These are phyloP conservation scores for Lasiodiplodia sp. DNA, from an alignment of 2,329 filamentous ascomycete genomes.

Conservation along the genomic window DNA sequence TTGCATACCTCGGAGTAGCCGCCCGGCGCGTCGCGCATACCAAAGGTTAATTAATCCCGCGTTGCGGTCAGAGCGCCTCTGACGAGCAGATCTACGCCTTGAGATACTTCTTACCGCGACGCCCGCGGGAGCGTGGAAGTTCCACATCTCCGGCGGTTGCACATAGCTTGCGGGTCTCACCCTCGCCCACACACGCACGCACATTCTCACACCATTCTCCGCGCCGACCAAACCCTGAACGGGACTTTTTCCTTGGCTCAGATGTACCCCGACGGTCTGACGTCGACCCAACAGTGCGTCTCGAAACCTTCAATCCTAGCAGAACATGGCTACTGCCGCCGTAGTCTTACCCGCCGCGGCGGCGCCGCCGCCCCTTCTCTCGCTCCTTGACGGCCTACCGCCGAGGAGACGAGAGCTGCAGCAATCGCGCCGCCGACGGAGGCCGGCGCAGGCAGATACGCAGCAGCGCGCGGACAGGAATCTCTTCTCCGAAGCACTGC, in stretches of 20 bases:
- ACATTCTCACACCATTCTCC: neutral
- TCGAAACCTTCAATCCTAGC: neutral
- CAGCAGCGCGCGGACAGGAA: neutral
- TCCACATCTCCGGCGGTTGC: neutral
- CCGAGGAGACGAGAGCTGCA: neutral
- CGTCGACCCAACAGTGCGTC: constrained; percentile 18
- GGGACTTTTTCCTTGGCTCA: constrained; percentile 8
- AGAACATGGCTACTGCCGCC: constrained; percentile 18
- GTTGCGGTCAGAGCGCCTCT: constrained; percentile 6
- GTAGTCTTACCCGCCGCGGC: neutral
- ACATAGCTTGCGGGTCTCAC: neutral
- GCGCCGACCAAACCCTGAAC: neutral
- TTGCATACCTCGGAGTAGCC: constrained; percentile 1
- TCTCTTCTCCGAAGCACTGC: neutral
- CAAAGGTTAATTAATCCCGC: constrained; percentile 23
- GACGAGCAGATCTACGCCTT: constrained; percentile 13
- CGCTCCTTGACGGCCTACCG: neutral
- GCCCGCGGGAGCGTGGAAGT: neutral
- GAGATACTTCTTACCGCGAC: constrained; percentile 4
- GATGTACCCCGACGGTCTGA: constrained; percentile 20
- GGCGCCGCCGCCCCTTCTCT: neutral
- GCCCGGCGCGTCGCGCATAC: constrained; percentile 7
- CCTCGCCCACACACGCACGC: neutral
- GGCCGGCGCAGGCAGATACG: neutral
- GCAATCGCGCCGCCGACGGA: neutral